phyloP scores from a whole-genome alignment of 1,284 basidiomycete genomes.

The Apiotrichum domesticum region DNA sequence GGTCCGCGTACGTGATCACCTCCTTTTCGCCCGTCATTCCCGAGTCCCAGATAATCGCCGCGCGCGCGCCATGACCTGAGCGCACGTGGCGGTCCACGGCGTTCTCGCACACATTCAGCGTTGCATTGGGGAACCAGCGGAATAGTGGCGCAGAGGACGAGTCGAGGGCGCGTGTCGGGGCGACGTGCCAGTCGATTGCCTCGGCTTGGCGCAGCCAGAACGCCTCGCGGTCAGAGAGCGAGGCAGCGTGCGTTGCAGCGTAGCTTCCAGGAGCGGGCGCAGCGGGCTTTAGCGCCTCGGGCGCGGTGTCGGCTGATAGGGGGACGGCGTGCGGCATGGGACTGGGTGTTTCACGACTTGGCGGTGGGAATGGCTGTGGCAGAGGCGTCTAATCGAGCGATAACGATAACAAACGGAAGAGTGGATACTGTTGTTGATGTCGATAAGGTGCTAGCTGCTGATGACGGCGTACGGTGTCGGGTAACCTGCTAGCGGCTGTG shows the following conservation, averaged over 20 bases:
- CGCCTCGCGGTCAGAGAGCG: conserved; percentile 12
- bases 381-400: too few species aligned
- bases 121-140: conserved; percentile 16
- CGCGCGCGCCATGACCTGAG: conserved; percentile 10
- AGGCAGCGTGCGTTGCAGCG: background rate
- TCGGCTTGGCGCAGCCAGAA: conserved; percentile 18
- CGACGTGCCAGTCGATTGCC: conserved; percentile 15
- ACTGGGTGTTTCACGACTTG: too few species aligned
- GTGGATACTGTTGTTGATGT: too few species aligned
- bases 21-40: conserved; percentile 12
- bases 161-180: conserved; percentile 6
- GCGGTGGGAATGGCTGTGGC: too few species aligned
- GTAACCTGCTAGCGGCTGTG: too few species aligned
- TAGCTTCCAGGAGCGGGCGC: too few species aligned
- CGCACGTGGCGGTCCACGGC: conserved; percentile 13
- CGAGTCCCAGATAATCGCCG: conserved; percentile 17
- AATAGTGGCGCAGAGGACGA: background rate
- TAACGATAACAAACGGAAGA: too few species aligned
- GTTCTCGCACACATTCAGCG: conserved; percentile 14
- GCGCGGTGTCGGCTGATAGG: too few species aligned
- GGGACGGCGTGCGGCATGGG: too few species aligned
- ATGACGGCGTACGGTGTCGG: too few species aligned
- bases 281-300: too few species aligned
- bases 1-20: conserved; percentile 66
- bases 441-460: too few species aligned